phyloP scores from a whole-genome alignment of 2,329 filamentous ascomycete genomes.

The Ophiocordyceps sinensis region DNA sequence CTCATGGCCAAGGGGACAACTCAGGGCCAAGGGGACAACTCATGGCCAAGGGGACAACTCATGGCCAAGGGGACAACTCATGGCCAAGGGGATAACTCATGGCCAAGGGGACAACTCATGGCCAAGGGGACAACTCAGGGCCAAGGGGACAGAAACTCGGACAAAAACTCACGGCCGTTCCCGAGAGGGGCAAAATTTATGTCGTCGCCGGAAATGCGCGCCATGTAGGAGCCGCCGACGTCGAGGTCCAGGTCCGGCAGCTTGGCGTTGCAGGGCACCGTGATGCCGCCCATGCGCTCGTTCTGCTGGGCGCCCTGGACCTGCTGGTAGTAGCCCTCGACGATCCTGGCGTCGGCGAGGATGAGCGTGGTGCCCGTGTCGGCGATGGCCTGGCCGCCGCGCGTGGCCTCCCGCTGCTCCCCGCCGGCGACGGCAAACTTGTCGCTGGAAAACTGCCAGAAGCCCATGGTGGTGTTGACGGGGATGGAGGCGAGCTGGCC shows the following conservation, averaged over 20 bases:
- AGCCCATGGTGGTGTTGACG: slow-evolving; percentile 47
- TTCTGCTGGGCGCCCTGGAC: slow-evolving; percentile 28
- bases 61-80: too few species aligned
- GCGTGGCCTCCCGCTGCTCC: slow-evolving; percentile 17
- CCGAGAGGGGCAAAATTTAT: slow-evolving; percentile 38
- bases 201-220: slow-evolving; percentile 36
- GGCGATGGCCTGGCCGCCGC: slow-evolving; percentile 31
- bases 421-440: slow-evolving; percentile 38
- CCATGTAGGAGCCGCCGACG: slow-evolving; percentile 42
- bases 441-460: slow-evolving; percentile 43
- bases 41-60: too few species aligned
- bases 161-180: slow-evolving; percentile 37
- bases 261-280: slow-evolving; percentile 27
- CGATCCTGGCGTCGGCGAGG: slow-evolving; percentile 39
- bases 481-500: slow-evolving; percentile 46
- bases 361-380: slow-evolving; percentile 51
- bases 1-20: too few species aligned
- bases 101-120: too few species aligned
- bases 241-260: slow-evolving; percentile 38
- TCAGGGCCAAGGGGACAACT: too few species aligned
- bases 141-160: background rate
- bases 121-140: too few species aligned
- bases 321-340: slow-evolving; percentile 31
- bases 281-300: slow-evolving; percentile 26
- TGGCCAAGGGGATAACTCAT: too few species aligned